phyloP scores from a whole-genome alignment of 2,329 filamentous ascomycete genomes.

The Monilinia fructigena region DNA sequence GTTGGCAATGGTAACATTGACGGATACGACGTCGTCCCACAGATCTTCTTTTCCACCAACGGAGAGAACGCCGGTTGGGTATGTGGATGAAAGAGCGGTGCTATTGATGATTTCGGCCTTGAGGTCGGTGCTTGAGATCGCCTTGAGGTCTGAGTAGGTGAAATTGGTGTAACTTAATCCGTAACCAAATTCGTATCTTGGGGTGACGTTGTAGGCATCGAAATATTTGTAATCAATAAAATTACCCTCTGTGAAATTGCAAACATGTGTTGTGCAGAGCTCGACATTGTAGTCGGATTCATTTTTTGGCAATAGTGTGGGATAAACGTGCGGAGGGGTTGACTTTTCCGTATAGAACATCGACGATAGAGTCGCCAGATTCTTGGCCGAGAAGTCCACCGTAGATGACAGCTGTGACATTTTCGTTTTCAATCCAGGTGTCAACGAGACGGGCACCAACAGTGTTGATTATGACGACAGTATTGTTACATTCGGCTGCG shows the following conservation, averaged over 20 bases:
- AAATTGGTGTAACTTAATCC: conserved; percentile 79
- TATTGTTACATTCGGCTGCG: conserved; percentile 52
- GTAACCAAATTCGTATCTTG: conserved; percentile 76
- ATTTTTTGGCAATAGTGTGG: conserved; percentile 67
- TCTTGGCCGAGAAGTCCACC: conserved; percentile 79
- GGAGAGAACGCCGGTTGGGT: conserved; percentile 58
- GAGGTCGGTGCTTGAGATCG: too few species aligned
- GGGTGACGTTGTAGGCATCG: conserved; percentile 59
- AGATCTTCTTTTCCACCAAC: conserved; percentile 55
- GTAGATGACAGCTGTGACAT: conserved; percentile 79
- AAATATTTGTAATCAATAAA: conserved; percentile 80
- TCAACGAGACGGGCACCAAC: conserved; percentile 54
- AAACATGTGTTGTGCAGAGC: conserved; percentile 56
- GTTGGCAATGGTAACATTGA: conserved; percentile 53
- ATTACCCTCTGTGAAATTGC: conserved; percentile 71
- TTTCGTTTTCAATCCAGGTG: conserved; percentile 71
- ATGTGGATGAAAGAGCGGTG: conserved; percentile 37
- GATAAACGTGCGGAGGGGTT: conserved; percentile 76
- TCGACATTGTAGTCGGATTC: conserved; percentile 44
- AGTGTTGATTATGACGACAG: conserved; percentile 65
- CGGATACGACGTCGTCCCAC: conserved; percentile 53
- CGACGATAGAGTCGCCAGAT: conserved; percentile 71
- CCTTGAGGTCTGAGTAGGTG: conserved; percentile 61
- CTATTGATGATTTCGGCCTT: conserved; percentile 41
- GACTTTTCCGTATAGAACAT: conserved; percentile 75